Evolutionary conservation across 139 green algal genomes (phyloP).

Genomic region (Closterium sp.): DNA sequence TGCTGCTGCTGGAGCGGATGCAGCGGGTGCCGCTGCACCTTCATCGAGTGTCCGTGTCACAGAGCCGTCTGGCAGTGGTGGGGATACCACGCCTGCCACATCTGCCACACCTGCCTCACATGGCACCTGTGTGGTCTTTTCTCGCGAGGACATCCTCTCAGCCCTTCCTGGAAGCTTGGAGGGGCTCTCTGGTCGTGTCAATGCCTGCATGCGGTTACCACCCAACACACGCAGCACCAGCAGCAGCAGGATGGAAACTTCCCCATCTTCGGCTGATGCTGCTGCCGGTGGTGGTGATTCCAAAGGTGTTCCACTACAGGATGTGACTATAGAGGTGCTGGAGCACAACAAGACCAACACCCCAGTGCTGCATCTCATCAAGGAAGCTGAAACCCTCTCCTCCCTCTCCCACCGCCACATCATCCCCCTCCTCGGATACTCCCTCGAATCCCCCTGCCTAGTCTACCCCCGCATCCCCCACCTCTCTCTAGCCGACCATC

Average conservation of each 20-base stretch:
- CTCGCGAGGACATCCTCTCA: not conserved
- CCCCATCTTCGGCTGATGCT: no score
- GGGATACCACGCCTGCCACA: no score
- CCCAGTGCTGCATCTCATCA: not conserved
- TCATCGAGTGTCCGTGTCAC: no score
- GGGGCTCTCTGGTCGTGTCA: not conserved
- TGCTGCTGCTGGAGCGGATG: not conserved
- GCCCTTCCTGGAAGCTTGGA: not conserved
- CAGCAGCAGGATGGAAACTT: no score
- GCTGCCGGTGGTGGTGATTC: no score
- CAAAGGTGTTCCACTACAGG: conserved; percentile 1
- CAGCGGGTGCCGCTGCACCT: not conserved
- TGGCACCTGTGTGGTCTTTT: not conserved
- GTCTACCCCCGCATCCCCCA: conserved; percentile 15
- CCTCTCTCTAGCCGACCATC: not conserved
- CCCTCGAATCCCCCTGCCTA: conserved; percentile 11
- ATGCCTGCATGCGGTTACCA: not conserved
- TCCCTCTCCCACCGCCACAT: conserved; percentile 18
- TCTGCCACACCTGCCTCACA: no score
- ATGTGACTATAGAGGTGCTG: conserved; percentile 15
- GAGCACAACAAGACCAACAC: not conserved
- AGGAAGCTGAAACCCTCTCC: not conserved
- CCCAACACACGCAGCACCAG: no score
- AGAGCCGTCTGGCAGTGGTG: no score
- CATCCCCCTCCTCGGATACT: conserved; percentile 28